These are phyloP conservation scores for Secale cereale DNA, from an alignment of 176 grass and related monocot genomes.

Conservation along the genomic window DNA sequence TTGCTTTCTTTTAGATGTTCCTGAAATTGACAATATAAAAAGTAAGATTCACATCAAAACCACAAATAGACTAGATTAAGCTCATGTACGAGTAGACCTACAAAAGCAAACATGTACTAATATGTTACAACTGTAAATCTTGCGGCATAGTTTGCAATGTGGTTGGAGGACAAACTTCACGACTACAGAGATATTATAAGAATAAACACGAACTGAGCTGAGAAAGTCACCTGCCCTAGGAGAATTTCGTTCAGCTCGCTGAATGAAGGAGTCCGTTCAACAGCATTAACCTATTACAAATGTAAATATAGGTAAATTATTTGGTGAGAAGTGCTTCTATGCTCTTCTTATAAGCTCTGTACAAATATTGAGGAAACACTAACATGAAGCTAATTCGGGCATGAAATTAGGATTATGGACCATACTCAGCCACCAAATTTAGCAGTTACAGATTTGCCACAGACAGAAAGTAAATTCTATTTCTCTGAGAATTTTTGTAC, in stretches of 20 bases:
- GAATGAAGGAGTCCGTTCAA: conserved; percentile 95
- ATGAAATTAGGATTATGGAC: not conserved
- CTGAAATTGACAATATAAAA: conserved; percentile 48
- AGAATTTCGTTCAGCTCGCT: conserved; percentile 99
- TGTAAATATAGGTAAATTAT: conserved; percentile 16
- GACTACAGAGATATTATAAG: conserved; percentile 3
- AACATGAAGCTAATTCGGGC: not conserved
- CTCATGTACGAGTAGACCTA: conserved; percentile 17
- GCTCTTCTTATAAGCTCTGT: not conserved
- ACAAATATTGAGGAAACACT: not conserved
- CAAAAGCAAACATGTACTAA: not conserved
- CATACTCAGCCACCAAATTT: not conserved
- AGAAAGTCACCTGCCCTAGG: conserved; percentile 83
- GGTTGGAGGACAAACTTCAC: not conserved
- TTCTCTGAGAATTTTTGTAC: not conserved
- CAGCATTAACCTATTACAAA: conserved; percentile 77
- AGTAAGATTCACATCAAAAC: conserved; percentile 18
- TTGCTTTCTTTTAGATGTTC: conserved; percentile 96
- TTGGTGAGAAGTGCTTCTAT: not conserved
- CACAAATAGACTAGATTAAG: conserved; percentile 13
- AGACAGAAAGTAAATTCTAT: not conserved
- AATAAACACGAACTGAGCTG: not conserved
- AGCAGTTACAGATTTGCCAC: not conserved
- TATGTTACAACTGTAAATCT: conserved; percentile 1
- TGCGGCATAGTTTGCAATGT: not conserved